Base-by-base conservation (phyloP, 768 basidiomycete species). In the Psilocybe cubensis region DNA sequence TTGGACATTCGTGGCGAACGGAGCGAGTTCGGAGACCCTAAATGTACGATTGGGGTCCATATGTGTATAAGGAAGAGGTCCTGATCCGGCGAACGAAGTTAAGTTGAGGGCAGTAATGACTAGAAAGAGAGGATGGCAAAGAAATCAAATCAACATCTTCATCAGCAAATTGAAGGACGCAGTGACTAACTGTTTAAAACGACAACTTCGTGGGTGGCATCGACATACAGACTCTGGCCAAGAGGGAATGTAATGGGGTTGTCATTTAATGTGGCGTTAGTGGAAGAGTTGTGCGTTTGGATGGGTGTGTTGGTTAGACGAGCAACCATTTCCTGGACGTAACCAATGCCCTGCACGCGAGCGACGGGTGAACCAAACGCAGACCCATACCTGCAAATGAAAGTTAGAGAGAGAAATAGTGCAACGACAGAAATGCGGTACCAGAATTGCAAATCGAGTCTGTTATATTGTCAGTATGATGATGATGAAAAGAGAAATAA, bases 161-260 rank as follows among this genome's bases (percentile, higher is more conserved):
- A 9, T 24, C 14, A 21, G 25, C 31, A 27, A n/a, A 21, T 9
- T 25, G 20, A 18, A 43, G 35, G 44, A 48, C 29, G 43, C 33
- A 23, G 35, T 48, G 14, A 73, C 83, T 18, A 59, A 91, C 91
- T 83, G 64, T 94, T 89, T n/a, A 94, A 73, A 0, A 95, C 85
- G 35, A 95, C 90, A n/a, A 93, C 91, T 64, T 96, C 94, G 56
- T 96, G 95, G 1, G 90, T 92, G 5, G 92, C 92, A 67, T 96
- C 94, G 6, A 94, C 92, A 57, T 94, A 96, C 29, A 96, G 68
- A 53, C 77, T 81, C 52, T 92, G 83, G 23, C 80, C 73, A 1
- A 93, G 77, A 6, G 90, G 91, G 82, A 91, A 92, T 0, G 84
- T 89, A 17, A 80, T 76, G 0, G 79, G 75, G 62, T 82, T 85